Conservation (phyloP, 345 rosid species). For the Eucalyptus sideroxylon region DNA sequence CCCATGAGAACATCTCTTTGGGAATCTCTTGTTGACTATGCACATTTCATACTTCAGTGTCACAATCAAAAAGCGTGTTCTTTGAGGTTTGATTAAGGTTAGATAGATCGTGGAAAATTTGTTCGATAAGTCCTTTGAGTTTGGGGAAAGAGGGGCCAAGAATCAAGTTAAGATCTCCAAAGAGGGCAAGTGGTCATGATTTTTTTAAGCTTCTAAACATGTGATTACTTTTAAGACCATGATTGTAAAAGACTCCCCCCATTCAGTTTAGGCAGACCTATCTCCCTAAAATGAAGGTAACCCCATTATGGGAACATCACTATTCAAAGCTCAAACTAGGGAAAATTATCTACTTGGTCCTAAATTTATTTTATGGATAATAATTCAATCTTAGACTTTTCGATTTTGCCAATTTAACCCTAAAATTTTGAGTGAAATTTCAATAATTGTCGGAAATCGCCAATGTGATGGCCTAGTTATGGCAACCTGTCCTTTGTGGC, state of each 20-base stretch:
- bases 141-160: background rate
- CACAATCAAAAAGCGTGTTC: background rate
- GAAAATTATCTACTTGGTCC: background rate
- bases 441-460: background rate
- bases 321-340: background rate
- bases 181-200: background rate
- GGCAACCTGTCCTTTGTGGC: background rate
- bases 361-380: too few species aligned
- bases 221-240: background rate
- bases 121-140: background rate
- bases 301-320: background rate
- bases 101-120: background rate
- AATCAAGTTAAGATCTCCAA: background rate
- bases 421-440: too few species aligned
- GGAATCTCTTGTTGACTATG: background rate
- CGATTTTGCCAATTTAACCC: background rate
- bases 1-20: background rate
- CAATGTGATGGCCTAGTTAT: background rate
- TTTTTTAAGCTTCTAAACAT: background rate
- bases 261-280: background rate
- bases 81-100: background rate
- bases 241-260: background rate
- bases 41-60: background rate
- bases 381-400: too few species aligned
- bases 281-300: background rate